phyloP scores from a whole-genome alignment of 805 yeast species.

The Starmerella powellii region DNA sequence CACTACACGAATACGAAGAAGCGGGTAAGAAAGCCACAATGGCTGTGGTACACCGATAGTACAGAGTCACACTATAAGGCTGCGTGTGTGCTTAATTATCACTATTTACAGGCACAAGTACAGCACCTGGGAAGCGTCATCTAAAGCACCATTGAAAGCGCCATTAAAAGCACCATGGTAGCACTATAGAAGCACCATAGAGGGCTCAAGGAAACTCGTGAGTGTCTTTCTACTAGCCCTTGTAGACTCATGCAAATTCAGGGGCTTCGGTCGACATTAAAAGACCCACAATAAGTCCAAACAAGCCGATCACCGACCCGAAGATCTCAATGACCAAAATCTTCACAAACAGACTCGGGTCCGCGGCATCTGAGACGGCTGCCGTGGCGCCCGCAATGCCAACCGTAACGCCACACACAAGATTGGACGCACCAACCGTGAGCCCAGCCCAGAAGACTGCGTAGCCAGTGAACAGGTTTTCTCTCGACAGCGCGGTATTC shows the following conservation, averaged over 20 bases:
- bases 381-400: conserved; percentile 99
- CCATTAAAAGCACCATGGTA: too few species aligned
- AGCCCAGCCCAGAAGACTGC: conserved; percentile 96
- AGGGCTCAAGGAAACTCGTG: too few species aligned
- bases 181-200: too few species aligned
- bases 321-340: conserved; percentile 94
- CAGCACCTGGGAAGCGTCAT: too few species aligned
- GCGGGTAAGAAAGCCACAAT: too few species aligned
- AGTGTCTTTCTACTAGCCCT: too few species aligned
- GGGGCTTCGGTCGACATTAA: conserved; percentile 93
- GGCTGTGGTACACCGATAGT: too few species aligned
- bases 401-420: conserved; percentile 93
- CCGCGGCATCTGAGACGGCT: conserved; percentile 95
- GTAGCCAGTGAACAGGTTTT: conserved; percentile 86
- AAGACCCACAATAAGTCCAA: conserved; percentile 95
- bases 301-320: conserved; percentile 88
- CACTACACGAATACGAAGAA: too few species aligned
- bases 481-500: conserved; percentile 56
- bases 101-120: too few species aligned
- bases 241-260: conserved; percentile 57
- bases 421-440: conserved; percentile 85
- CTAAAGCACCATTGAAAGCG: too few species aligned
- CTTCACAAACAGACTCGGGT: conserved; percentile 85
- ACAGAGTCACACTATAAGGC: too few species aligned
- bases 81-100: too few species aligned